These are phyloP conservation scores for Rhizoctonia solani DNA, from an alignment of 1,284 basidiomycete species.

Conservation along the genomic window DNA sequence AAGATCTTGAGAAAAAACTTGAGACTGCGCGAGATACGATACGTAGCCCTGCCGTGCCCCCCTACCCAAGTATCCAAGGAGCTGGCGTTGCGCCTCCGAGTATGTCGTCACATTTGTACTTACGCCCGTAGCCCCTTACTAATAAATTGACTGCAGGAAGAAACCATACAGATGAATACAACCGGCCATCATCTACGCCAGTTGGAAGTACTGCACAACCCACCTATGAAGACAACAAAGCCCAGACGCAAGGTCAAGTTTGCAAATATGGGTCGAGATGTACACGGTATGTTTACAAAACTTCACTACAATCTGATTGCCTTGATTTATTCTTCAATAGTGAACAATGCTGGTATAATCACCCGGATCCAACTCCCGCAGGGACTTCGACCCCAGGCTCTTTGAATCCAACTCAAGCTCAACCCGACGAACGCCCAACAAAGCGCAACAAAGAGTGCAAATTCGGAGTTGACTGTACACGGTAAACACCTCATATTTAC, in stretches of 20 bases:
- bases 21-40: too few species aligned
- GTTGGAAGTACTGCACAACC: too few species aligned
- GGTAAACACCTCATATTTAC: neutral
- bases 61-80: too few species aligned
- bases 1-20: too few species aligned
- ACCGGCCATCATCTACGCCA: too few species aligned
- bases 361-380: neutral
- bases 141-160: too few species aligned
- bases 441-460: neutral
- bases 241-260: neutral
- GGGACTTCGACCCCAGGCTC: neutral
- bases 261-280: conserved; percentile 14
- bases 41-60: too few species aligned
- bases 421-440: neutral
- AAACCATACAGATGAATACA: too few species aligned
- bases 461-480: neutral
- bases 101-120: too few species aligned
- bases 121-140: too few species aligned
- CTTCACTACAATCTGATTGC: too few species aligned
- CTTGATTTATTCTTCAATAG: neutral
- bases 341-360: conserved; percentile 5
- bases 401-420: neutral
- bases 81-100: too few species aligned
- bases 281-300: conserved; percentile 6
- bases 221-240: neutral